Base-by-base conservation (phyloP, 495 filamentous ascomycete species). In the Oleoguttula mirabilis region DNA sequence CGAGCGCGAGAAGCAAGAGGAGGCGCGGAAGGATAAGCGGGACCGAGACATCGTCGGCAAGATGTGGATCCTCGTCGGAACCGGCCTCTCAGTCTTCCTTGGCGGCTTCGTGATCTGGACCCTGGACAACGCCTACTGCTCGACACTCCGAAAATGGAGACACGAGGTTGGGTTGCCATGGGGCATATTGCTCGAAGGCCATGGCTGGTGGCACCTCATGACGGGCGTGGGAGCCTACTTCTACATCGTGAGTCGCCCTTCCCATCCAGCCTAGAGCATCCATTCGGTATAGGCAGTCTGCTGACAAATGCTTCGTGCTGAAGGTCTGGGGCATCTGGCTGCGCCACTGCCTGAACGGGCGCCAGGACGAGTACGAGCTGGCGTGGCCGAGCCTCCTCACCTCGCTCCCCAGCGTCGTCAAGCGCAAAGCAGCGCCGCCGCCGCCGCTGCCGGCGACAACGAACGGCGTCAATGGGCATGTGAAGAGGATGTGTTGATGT, bases 151-250 rank as follows among this genome's bases (percentile, higher is more conserved):
- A 8, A 51, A 41, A 10, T 86, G 80, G 76, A 75, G 88, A 47
- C 75, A 78, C 41, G 58, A 72, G 37, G 61, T 95, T 27, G 79
- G 80, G 16, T 64, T 96, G 31, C 90, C 90, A 0, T 98, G 90
- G 90, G 84, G 88, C 1, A 71, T 92, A 7, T 42, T 95, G 10
- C 64, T 94, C 2, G 90, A 96, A 61, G 88, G 86, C 0, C 90
- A 98, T 66, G 90, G 86, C 10, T 96, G 90, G 90, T 98, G 90
- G 88, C 77, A 82, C 57, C 51, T 79, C 7, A 74, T 80, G 73
- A 80, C 73, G 23, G 72, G 72, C 6, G 59, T 66, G 19, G 75
- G 80, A 52, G 88, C 83, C 33, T 92, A 93, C 58, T 75, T 80
- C 48, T 82, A 88, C 55, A 85, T 94, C 25, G 7, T n/a, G n/a